phyloP scores from a whole-genome alignment of 805 yeast genomes.

The Wickerhamomyces alni region DNA sequence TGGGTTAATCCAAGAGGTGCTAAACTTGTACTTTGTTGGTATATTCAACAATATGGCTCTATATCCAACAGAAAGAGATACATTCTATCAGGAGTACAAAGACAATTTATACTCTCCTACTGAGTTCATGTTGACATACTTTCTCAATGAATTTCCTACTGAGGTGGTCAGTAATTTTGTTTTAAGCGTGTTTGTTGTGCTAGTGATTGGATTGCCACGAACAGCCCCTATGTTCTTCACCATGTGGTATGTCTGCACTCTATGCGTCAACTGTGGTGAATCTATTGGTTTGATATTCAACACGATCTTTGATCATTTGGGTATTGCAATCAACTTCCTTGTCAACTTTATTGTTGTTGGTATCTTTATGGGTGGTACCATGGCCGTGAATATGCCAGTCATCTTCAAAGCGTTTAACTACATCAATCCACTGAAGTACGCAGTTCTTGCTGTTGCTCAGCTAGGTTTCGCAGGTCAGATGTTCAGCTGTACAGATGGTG shows the following conservation, averaged over 20 bases:
- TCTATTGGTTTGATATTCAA: slow-evolving; percentile 74
- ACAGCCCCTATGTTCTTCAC: slow-evolving; percentile 61
- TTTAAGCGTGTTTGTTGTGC: slow-evolving; percentile 55
- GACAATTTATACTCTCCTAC: slow-evolving; percentile 64
- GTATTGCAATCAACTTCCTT: slow-evolving; percentile 68
- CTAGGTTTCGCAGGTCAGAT: slow-evolving; percentile 46
- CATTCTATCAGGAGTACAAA: slow-evolving; percentile 72
- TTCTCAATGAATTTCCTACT: slow-evolving; percentile 60
- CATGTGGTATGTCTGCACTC: slow-evolving; percentile 45
- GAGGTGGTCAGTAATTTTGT: slow-evolving; percentile 55
- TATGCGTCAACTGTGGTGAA: slow-evolving; percentile 70
- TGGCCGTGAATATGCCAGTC: slow-evolving; percentile 68
- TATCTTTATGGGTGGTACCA: slow-evolving; percentile 73
- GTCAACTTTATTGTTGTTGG: slow-evolving; percentile 61
- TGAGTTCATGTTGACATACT: slow-evolving; percentile 57
- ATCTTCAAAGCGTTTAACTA: slow-evolving; percentile 66
- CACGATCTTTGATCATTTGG: slow-evolving; percentile 63
- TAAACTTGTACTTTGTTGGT: slow-evolving; percentile 72
- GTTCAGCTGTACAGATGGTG: slow-evolving; percentile 45
- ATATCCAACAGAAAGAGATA: slow-evolving; percentile 67
- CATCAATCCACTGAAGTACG: slow-evolving; percentile 66
- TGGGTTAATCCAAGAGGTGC: slow-evolving; percentile 70
- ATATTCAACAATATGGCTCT: slow-evolving; percentile 71
- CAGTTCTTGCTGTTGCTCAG: slow-evolving; percentile 55
- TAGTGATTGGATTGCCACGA: slow-evolving; percentile 68